Base-by-base conservation (phyloP, 148 eudicot genomes). In the Cornus kousa region DNA sequence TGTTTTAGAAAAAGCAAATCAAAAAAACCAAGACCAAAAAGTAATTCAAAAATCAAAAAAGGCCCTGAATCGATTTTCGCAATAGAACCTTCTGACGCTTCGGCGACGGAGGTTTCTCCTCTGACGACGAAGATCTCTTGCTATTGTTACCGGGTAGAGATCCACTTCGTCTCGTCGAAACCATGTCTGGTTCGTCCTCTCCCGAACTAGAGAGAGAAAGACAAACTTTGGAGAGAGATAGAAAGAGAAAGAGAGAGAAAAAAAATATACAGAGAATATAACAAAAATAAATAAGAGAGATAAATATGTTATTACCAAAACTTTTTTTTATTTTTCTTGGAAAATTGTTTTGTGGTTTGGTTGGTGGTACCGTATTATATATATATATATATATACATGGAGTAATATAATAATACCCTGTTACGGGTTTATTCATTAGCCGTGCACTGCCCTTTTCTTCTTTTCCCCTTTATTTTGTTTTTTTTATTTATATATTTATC, bases 121-220 rank as follows among this genome's bases (percentile, higher is more conserved):
- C 97, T 8, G 90, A 72, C 1, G 92, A 87, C 0, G 90, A 80
- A 7, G 92, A 81, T 74, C 86, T 77, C 80, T 89, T 89, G 64
- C 62, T 72, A 74, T 79, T 81, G 77, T 77, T 85, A 65, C 70
- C 78, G 10, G 95, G 83, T 73, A 86, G 83, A 83, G 96, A 91
- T 91, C 96, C 96, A 81, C 91, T 91, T 31, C 97, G 88, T 39
- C 97, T 84, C 73, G 97, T 93, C 71, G 97, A 91, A 43, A 93
- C 97, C 97, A 93, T 93, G 80, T 60, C 85, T 80, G 75, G 48
- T 74, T 68, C 77, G 83, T 59, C 40, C 73, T 53, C 77, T 80
- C 74, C 68, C 64, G 28, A 14, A 23, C 13, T 39, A 40, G 78
- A 64, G 77, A 62, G 77, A 60, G 46, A 74, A 24, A 24, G 66